Percentiles rank a stretch among this genome's conserved stretches.
Evolutionary conservation across 768 basidiomycete genomes (phyloP).

Genomic region (Holtermanniella nyarrowii): DNA sequence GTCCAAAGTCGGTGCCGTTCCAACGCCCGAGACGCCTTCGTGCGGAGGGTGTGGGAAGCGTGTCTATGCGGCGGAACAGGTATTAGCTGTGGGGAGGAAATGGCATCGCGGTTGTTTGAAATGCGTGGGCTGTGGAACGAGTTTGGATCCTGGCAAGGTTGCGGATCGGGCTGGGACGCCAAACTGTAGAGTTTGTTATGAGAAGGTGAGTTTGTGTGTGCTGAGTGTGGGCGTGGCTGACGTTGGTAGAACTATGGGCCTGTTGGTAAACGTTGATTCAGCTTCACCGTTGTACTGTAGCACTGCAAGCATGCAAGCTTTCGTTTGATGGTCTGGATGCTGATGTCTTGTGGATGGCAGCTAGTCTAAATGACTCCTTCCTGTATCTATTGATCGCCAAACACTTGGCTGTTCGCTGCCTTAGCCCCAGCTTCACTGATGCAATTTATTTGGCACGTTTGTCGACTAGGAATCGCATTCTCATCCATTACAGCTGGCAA

Average conservation of each 20-base stretch:
- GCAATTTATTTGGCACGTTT: no score
- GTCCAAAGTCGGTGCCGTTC: conserved; percentile 29
- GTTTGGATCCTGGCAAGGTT: conserved; percentile 31
- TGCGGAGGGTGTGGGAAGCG: conserved; percentile 33
- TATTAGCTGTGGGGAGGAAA: conserved; percentile 8
- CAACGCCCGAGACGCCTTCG: conserved; percentile 18
- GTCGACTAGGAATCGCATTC: no score
- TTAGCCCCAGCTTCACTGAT: no score
- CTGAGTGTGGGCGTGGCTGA: background rate
- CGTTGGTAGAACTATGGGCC: background rate
- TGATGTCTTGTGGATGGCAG: no score
- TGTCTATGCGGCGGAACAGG: conserved; percentile 34
- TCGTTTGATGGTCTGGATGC: no score
- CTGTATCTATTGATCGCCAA: no score
- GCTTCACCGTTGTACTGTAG: no score
- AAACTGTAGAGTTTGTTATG: conserved; percentile 35
- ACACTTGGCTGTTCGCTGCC: no score
- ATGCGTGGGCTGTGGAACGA: conserved; percentile 25
- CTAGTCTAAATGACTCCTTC: no score
- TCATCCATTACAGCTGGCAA: no score
- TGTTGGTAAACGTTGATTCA: background rate
- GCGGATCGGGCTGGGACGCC: conserved; percentile 29
- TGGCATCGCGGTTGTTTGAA: conserved; percentile 31
- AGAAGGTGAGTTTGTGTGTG: conserved; percentile 18
- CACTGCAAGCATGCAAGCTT: no score